A percentile compares a stretch with the other conserved stretches of the same genome.
Evolutionary conservation across 2,329 filamentous ascomycete species (phyloP).

Genomic region (Boeremia lycopersici): DNA sequence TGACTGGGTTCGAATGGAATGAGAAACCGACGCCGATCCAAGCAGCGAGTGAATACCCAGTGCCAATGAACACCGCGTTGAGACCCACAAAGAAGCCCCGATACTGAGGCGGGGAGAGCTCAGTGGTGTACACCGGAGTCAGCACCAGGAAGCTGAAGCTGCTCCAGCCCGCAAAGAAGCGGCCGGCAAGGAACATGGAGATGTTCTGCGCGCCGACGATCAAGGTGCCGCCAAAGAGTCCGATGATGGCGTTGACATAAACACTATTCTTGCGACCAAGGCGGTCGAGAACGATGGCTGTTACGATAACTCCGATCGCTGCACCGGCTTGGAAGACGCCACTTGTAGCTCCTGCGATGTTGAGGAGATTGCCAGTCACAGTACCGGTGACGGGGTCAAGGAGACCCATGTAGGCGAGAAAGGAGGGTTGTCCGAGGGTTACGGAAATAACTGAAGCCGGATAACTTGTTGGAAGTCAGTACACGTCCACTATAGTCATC

Average conservation of each 20-base stretch:
- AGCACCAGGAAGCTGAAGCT: constrained; percentile 1
- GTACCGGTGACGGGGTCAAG: not conserved
- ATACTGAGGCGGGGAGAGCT: not conserved
- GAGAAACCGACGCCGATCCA: not conserved
- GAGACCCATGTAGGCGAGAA: not conserved
- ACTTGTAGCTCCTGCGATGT: not conserved
- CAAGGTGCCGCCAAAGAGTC: not conserved
- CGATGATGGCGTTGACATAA: not conserved
- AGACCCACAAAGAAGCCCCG: not conserved
- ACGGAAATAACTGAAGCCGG: not conserved
- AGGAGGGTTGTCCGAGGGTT: not conserved
- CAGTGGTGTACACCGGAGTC: not conserved
- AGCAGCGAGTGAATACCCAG: not conserved
- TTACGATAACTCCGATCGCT: not conserved
- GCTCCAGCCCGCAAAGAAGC: not conserved
- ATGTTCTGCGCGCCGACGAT: not conserved
- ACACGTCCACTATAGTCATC: too few relatives aligned
- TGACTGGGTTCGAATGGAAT: not conserved
- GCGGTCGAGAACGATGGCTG: not conserved
- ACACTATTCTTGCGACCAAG: constrained; percentile 1
- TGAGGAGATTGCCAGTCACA: not conserved
- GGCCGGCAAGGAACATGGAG: not conserved
- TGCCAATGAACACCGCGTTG: not conserved
- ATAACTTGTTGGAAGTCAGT: not conserved
- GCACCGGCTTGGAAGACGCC: not conserved